phyloP scores from a whole-genome alignment of 1,284 basidiomycete genomes.

The Austropuccinia psidii region DNA sequence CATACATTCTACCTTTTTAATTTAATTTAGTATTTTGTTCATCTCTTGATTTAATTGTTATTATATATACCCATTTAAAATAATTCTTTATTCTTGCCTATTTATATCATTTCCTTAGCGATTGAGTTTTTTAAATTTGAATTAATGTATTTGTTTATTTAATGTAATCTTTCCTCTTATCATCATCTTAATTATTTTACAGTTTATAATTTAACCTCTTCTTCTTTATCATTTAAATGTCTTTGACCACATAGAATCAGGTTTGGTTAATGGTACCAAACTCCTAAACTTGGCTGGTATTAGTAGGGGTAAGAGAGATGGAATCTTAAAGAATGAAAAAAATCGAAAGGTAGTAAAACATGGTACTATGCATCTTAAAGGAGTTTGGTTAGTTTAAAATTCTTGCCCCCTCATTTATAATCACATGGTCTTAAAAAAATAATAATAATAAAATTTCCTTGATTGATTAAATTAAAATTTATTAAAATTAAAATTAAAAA shows the following conservation, averaged over 20 bases:
- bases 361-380: slow-evolving; percentile 40
- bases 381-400: slow-evolving; percentile 38
- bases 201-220: not conserved
- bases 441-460: not conserved
- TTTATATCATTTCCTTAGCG: not conserved
- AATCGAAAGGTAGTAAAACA: slow-evolving; percentile 38
- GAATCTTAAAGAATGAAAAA: slow-evolving; percentile 40
- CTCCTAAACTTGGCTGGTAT: slow-evolving; percentile 40
- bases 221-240: not conserved
- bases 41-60: no score
- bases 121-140: not conserved
- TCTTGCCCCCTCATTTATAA: not conserved
- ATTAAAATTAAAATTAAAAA: slow-evolving; percentile 38
- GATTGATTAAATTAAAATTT: not conserved
- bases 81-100: no score
- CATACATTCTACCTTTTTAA: not conserved
- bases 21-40: not conserved
- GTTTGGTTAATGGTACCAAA: slow-evolving; percentile 42
- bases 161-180: not conserved
- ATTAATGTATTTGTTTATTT: not conserved
- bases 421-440: not conserved
- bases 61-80: no score
- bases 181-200: not conserved
- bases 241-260: slow-evolving; percentile 36
- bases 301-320: slow-evolving; percentile 41